These are phyloP conservation scores for Ustanciosporium gigantosporum DNA, from an alignment of 1,284 basidiomycete genomes.

Conservation along the genomic window DNA sequence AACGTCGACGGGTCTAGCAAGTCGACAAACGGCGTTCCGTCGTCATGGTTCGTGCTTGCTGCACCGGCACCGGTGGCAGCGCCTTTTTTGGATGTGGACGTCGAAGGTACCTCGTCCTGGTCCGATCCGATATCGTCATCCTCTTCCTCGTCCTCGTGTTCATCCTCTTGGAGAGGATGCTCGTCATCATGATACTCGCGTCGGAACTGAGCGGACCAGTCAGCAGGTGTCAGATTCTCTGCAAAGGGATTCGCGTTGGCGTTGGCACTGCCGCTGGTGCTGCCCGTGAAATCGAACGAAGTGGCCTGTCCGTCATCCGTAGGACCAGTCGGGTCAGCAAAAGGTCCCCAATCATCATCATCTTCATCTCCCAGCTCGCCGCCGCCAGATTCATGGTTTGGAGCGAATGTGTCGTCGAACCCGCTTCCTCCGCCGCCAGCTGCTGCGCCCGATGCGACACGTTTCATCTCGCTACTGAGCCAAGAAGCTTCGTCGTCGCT, in stretches of 20 bases:
- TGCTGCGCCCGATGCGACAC: conserved; percentile 8
- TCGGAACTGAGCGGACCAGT: conserved; percentile 57
- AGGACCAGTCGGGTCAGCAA: conserved; percentile 40
- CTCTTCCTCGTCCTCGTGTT: conserved; percentile 47
- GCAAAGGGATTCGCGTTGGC: conserved; percentile 31
- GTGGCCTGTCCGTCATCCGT: conserved; percentile 9
- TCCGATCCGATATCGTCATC: too few relatives aligned
- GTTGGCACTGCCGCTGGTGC: not conserved
- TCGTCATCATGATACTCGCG: conserved; percentile 36
- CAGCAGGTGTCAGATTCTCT: conserved; percentile 57
- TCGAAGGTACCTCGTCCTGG: conserved; percentile 8
- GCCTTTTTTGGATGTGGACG: conserved; percentile 9
- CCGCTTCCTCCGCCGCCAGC: conserved; percentile 12
- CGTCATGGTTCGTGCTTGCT: too few relatives aligned
- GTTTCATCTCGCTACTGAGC: conserved; percentile 44
- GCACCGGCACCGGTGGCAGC: conserved; percentile 2
- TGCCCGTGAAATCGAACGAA: conserved; percentile 22
- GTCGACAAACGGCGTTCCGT: too few relatives aligned
- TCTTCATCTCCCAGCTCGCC: conserved; percentile 34
- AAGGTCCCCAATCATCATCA: conserved; percentile 59
- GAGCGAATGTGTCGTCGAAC: conserved; percentile 45
- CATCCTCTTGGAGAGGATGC: conserved; percentile 20
- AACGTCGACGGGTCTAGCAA: conserved; percentile 26
- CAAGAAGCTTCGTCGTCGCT: conserved; percentile 54
- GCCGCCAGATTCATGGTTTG: conserved; percentile 12